phyloP scores from a whole-genome alignment of 345 rosid genomes.

The Citrus mangshanensis region DNA sequence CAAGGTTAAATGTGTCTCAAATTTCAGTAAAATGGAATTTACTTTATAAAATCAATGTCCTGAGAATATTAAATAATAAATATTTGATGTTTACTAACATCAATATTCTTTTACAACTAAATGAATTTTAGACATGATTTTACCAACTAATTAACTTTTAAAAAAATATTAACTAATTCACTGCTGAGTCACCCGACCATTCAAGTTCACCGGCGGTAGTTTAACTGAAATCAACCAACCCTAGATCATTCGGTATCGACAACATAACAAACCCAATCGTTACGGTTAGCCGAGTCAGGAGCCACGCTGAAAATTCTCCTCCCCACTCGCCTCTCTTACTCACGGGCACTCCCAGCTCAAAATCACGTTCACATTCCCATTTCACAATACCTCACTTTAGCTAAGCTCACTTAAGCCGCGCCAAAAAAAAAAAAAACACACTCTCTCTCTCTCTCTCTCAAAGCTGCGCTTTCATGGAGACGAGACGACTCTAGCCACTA shows the following conservation, averaged over 20 bases:
- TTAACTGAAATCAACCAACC: conserved; percentile 2
- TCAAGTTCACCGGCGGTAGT: background rate
- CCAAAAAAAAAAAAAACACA: background rate
- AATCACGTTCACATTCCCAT: background rate
- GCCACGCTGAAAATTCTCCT: background rate
- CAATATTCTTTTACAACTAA: too few species aligned
- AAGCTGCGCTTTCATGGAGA: conserved; percentile 4
- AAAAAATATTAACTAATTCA: background rate
- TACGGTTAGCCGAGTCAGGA: background rate
- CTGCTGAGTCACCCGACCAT: background rate
- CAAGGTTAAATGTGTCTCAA: background rate
- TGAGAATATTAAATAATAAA: background rate
- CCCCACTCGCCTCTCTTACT: background rate
- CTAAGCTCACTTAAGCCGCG: conserved; percentile 13
- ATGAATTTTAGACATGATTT: background rate
- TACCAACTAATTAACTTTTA: background rate
- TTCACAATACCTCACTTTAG: background rate
- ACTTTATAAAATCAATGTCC: background rate
- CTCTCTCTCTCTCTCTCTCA: background rate
- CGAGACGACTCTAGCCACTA: background rate
- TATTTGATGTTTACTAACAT: background rate
- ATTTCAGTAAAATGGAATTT: too few species aligned
- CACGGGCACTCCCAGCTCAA: background rate
- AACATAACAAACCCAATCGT: background rate
- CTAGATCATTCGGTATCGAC: background rate